Conservation (phyloP, 495 filamentous ascomycete species). For the Aspergillus heteromorphus region DNA sequence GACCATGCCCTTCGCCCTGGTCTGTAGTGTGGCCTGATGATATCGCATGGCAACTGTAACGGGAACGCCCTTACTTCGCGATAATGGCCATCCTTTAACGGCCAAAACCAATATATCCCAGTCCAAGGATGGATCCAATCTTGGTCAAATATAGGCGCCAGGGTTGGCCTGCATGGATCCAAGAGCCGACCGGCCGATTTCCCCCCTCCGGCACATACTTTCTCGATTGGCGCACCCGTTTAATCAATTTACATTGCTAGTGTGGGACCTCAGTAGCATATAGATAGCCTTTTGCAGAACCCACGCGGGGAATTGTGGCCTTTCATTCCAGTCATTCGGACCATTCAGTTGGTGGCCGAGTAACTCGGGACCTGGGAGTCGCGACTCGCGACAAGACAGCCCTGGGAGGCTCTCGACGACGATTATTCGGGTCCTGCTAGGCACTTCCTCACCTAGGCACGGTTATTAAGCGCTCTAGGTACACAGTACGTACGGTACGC, state of each 20-base stretch:
- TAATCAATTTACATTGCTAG: not conserved
- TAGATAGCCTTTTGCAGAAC: conserved; percentile 7
- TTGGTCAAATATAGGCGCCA: not conserved
- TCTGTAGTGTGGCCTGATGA: not conserved
- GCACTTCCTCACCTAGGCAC: not conserved
- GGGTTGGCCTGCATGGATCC: not conserved
- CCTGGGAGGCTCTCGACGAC: not conserved
- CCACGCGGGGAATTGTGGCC: conserved; percentile 19
- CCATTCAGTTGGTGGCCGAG: conserved; percentile 17
- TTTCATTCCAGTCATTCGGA: conserved; percentile 15
- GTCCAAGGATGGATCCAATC: not conserved
- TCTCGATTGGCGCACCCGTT: not conserved
- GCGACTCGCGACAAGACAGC: no score
- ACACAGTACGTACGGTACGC: no score
- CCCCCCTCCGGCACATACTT: not conserved
- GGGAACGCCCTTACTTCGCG: not conserved
- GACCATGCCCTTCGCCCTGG: not conserved
- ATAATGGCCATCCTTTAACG: not conserved
- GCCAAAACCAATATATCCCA: conserved; percentile 5
- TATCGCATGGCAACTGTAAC: not conserved
- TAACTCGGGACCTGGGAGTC: not conserved
- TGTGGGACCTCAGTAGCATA: not conserved
- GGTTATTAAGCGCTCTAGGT: not conserved
- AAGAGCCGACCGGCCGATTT: conserved; percentile 1
- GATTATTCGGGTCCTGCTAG: not conserved